Percentiles rank a stretch among this genome's conserved stretches.
phyloP scores from a whole-genome alignment of 176 grass and related monocot genomes.

The Zea luxurians region DNA sequence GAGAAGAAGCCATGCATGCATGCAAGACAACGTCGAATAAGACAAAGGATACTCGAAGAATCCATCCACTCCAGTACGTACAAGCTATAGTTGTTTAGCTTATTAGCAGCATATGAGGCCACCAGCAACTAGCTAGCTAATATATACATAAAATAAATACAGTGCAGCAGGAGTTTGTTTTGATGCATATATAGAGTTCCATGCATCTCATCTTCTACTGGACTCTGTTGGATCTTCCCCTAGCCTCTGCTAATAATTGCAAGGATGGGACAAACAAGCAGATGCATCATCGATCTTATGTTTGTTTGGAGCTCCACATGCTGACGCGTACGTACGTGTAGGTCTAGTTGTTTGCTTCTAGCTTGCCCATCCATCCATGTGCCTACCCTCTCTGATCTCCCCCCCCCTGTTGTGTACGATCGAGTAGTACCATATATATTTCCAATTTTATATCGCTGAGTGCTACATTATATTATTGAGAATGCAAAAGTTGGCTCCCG shows the following conservation, averaged over 20 bases:
- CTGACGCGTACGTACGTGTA: not conserved
- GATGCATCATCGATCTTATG: conserved; percentile 30
- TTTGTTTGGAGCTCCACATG: too few species aligned
- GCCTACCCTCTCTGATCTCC: too few species aligned
- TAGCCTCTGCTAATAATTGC: conserved; percentile 33
- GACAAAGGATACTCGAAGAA: conserved; percentile 31
- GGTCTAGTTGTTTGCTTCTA: too few species aligned
- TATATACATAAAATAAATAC: too few species aligned
- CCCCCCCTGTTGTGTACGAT: too few species aligned
- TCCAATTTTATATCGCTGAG: too few species aligned
- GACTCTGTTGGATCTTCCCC: conserved; percentile 43
- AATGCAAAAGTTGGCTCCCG: too few species aligned
- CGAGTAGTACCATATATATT: too few species aligned
- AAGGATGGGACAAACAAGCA: conserved; percentile 34
- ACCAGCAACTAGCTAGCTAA: not conserved
- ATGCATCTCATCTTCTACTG: conserved; percentile 38
- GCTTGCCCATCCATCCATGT: too few species aligned
- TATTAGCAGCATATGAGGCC: conserved; percentile 40
- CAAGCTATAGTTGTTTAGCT: not conserved
- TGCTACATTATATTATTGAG: too few species aligned
- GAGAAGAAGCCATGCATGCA: not conserved
- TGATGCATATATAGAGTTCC: not conserved
- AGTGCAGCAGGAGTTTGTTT: not conserved
- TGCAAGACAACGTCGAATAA: conserved; percentile 16
- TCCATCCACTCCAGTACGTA: not conserved